A percentile compares a stretch with the other conserved stretches of the same genome.
Evolutionary conservation across 129 eudicot genomes (phyloP).

Genomic region (Lonicera japonica): DNA sequence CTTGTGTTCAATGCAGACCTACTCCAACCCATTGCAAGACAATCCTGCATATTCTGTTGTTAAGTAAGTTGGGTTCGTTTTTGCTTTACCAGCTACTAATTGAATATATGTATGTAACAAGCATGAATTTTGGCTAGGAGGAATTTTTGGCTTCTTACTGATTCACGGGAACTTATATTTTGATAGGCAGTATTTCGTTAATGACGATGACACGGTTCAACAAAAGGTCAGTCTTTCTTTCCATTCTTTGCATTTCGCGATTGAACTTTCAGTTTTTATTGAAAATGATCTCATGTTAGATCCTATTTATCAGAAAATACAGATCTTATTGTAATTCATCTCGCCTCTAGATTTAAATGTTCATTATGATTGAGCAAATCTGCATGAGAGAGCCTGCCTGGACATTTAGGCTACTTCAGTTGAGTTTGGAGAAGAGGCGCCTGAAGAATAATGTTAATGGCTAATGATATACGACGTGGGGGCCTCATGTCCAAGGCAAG

Average conservation of each 20-base stretch:
- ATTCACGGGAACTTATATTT: conserved; percentile 12
- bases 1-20: conserved; percentile 45
- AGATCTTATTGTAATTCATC: background rate
- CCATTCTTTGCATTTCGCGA: background rate
- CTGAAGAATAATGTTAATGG: conserved; percentile 8
- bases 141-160: background rate
- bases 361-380: background rate
- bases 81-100: background rate
- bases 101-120: background rate
- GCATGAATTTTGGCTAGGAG: background rate
- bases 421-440: conserved; percentile 11
- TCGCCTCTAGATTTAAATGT: conserved; percentile 1
- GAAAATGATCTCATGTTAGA: background rate
- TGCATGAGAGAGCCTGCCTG: conserved; percentile 14
- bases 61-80: conserved; percentile 37
- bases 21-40: conserved; percentile 76
- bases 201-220: conserved; percentile 62
- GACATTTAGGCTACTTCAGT: conserved; percentile 1
- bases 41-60: conserved; percentile 91
- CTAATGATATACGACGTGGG: conserved; percentile 5
- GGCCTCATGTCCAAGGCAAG: too few relatives aligned
- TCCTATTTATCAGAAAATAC: background rate
- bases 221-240: conserved; percentile 52
- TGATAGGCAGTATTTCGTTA: conserved; percentile 86
- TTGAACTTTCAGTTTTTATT: background rate